Conservation (phyloP, 495 filamentous ascomycete genomes). For the Penicillium diatomitis region DNA sequence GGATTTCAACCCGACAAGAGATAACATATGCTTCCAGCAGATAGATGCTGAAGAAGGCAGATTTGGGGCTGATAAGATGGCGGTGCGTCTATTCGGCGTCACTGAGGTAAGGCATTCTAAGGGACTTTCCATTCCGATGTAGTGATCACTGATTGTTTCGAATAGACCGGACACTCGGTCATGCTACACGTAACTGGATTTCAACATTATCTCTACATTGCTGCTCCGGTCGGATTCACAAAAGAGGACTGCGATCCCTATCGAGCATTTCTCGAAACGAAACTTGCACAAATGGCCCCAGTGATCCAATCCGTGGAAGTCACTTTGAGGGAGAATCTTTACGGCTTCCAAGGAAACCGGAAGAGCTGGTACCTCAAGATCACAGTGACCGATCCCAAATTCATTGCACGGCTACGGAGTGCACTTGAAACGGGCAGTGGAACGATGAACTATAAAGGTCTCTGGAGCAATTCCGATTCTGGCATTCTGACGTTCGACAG, state of each 20-base stretch:
- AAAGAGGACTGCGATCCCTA: constrained; percentile 67
- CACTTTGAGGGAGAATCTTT: constrained; percentile 78
- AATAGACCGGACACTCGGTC: constrained; percentile 75
- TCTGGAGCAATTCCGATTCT: constrained; percentile 68
- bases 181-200: constrained; percentile 93
- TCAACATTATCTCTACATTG: constrained; percentile 90
- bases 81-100: constrained; percentile 90
- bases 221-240: constrained; percentile 74
- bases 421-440: constrained; percentile 58
- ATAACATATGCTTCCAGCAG: constrained; percentile 81
- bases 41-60: constrained; percentile 92
- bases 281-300: constrained; percentile 54
- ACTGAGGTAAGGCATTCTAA: constrained; percentile 54
- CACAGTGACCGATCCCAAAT: constrained; percentile 78
- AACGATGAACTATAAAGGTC: constrained; percentile 71
- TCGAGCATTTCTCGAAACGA: constrained; percentile 64
- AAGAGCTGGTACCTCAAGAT: constrained; percentile 91
- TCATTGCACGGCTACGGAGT: constrained; percentile 60
- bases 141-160: constrained; percentile 7
- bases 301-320: constrained; percentile 66
- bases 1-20: constrained; percentile 58
- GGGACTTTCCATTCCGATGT: background rate
- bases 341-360: constrained; percentile 83
- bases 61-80: constrained; percentile 57
- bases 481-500: constrained; percentile 83